Evolutionary conservation across 2,329 filamentous ascomycete species (phyloP), one percentile per base, ranked within the genome.

Genomic region (Arachnomyces sp.): DNA sequence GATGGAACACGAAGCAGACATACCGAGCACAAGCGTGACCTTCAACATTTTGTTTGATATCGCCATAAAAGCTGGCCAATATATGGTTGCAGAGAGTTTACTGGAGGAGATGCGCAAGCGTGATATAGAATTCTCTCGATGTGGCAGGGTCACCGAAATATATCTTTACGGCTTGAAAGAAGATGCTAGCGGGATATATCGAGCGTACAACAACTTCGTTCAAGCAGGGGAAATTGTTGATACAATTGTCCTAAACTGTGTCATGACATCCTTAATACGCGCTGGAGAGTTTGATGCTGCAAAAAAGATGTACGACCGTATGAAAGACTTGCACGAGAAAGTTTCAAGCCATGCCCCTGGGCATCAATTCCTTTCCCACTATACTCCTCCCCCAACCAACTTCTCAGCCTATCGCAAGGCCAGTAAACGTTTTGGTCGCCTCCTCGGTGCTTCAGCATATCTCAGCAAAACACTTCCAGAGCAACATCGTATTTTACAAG

Each of bases 11-110:
- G 67, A 78, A 3, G 80, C 80, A 2, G 74, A 76, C 1, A 61
- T 87, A 11, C 66, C 67, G 49, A 81, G 76, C 28, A 84, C 84
- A 51, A 73, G 78, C 36, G 82, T 88, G n/a, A 94, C 90, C 0
- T 93, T 98, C 63, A 95, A 92, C 56, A 84, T 95, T 34, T 73
- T 98, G 9, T 95, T 95, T 52, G 85, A 95, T 55, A 76, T 87
- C 8, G 87, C 92, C 1, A 78, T 86, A 50, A 93, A 92, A 60
- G 80, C 86, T 0, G 84, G 85, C 30, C 92, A 93, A 55, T 94
- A 84, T 49, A 70, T 72, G 1, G 75, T 96, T 15, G 89, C 88
- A 3, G 85, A 95, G 52, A 85, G 86, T 67, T 77, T 96, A 8
- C 79, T 89, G 52, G 72, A 78, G 42, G 89, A 96, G 64, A 89